phyloP scores from a whole-genome alignment of 345 rosid species.

The Linum tenue region DNA sequence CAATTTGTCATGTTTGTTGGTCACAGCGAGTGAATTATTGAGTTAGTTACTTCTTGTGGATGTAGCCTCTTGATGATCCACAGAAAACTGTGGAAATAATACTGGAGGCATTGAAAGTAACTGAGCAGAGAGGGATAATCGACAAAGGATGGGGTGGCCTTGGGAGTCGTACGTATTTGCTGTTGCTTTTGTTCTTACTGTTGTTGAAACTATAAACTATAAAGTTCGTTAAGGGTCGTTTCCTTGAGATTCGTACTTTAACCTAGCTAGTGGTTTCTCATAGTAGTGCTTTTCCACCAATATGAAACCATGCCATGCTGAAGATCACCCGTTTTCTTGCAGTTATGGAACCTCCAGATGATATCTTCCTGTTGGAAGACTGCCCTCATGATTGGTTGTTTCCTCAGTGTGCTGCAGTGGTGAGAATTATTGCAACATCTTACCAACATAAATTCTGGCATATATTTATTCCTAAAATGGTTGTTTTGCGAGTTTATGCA shows the following conservation, averaged over 20 bases:
- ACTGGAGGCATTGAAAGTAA: slow-evolving; percentile 74
- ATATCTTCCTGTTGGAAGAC: slow-evolving; percentile 70
- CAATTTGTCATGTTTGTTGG: neutral
- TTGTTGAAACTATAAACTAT: slow-evolving; percentile 2
- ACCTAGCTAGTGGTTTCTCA: too few species aligned
- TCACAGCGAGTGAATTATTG: slow-evolving; percentile 4
- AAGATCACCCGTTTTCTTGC: slow-evolving; percentile 21
- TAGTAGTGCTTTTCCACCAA: too few species aligned
- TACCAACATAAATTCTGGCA: neutral
- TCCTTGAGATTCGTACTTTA: too few species aligned
- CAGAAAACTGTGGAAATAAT: slow-evolving; percentile 59
- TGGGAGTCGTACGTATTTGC: slow-evolving; percentile 57
- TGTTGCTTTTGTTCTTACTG: slow-evolving; percentile 1
- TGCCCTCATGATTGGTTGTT: slow-evolving; percentile 99
- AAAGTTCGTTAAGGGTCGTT: too few species aligned
- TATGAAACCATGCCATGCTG: slow-evolving; percentile 7
- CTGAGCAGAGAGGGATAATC: slow-evolving; percentile 85
- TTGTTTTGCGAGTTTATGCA: slow-evolving; percentile 15
- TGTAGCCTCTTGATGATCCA: slow-evolving; percentile 92
- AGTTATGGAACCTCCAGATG: slow-evolving; percentile 65
- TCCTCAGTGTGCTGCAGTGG: slow-evolving; percentile 97
- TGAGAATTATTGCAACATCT: slow-evolving; percentile 20
- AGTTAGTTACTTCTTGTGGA: slow-evolving; percentile 14
- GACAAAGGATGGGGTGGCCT: slow-evolving; percentile 96
- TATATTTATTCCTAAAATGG: slow-evolving; percentile 3